phyloP scores from a whole-genome alignment of 2,329 filamentous ascomycete species.

The Hypoxylon sp. region DNA sequence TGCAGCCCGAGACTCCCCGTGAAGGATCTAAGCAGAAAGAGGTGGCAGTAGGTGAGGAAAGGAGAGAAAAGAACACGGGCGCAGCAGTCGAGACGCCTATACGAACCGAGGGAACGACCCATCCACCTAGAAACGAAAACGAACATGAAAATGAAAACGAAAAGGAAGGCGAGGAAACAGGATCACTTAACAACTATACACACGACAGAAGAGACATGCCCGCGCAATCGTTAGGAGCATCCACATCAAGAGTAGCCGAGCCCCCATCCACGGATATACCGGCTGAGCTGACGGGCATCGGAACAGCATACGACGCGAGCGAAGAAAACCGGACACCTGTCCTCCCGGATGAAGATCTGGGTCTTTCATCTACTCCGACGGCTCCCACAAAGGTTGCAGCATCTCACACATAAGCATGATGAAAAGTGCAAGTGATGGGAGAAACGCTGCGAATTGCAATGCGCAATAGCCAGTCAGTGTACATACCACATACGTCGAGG shows the following conservation, averaged over 20 bases:
- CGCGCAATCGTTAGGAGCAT: constrained; percentile 43
- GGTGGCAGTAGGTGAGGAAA: constrained; percentile 9
- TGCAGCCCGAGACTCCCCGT: constrained; percentile 12
- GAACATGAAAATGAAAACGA: constrained; percentile 20
- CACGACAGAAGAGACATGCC: constrained; percentile 40
- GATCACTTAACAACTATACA: constrained; percentile 30
- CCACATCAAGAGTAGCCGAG: constrained; percentile 23
- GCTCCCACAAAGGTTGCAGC: constrained; percentile 40
- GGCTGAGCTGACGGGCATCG: constrained; percentile 41
- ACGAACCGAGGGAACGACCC: constrained; percentile 8
- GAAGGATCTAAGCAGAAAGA: constrained; percentile 18
- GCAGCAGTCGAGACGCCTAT: background rate
- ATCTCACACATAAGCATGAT: constrained; percentile 33
- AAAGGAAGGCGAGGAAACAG: constrained; percentile 27
- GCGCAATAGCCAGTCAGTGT: constrained; percentile 17
- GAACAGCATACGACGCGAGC: constrained; percentile 34
- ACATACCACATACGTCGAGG: constrained; percentile 29
- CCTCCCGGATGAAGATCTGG: constrained; percentile 44
- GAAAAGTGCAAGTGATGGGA: constrained; percentile 20
- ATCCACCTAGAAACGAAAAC: constrained; percentile 20
- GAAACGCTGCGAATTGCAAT: background rate
- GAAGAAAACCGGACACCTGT: constrained; percentile 40
- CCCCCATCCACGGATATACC: constrained; percentile 32
- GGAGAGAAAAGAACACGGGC: constrained; percentile 7
- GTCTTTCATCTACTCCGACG: constrained; percentile 26